Conservation (phyloP, 2,329 filamentous ascomycete species). For the Aspergillaceae sp. region DNA sequence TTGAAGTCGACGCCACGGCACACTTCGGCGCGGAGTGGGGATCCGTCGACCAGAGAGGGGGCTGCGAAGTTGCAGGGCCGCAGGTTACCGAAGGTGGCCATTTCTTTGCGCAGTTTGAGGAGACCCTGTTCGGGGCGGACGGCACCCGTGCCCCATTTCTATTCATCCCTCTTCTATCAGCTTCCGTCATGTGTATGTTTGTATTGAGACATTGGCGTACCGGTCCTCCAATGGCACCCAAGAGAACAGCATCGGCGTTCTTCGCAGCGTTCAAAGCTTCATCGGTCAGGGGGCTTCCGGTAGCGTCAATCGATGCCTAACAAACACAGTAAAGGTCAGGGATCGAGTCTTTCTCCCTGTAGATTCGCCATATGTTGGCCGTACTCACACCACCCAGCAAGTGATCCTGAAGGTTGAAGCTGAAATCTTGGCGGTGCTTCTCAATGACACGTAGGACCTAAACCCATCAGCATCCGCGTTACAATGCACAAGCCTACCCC, state of each 20-base stretch:
- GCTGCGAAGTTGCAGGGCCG: conserved; percentile 94
- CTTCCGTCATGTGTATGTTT: neutral
- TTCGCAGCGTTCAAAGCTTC: conserved; percentile 76
- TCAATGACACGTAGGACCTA: conserved; percentile 75
- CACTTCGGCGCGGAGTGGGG: conserved; percentile 76
- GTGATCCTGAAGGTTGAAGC: conserved; percentile 86
- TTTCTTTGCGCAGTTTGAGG: conserved; percentile 82
- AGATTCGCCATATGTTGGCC: neutral
- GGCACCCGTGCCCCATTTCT: conserved; percentile 83
- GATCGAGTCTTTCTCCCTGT: neutral
- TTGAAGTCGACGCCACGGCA: conserved; percentile 85
- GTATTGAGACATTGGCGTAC: conserved; percentile 31
- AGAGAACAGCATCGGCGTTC: conserved; percentile 76
- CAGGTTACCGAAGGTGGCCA: conserved; percentile 89
- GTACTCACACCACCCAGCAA: conserved; percentile 78
- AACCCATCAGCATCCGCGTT: neutral
- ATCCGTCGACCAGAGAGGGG: conserved; percentile 71
- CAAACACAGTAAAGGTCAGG: conserved; percentile 2
- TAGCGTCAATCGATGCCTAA: conserved; percentile 79
- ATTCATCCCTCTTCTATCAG: conserved; percentile 2
- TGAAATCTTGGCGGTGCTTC: conserved; percentile 58
- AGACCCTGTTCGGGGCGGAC: conserved; percentile 91
- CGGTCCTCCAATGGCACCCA: conserved; percentile 91
- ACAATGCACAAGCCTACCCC: neutral
- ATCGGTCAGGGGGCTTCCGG: conserved; percentile 70